A percentile compares a stretch with the other conserved stretches of the same genome.
Evolutionary conservation across 164 flowering plant genomes (phyloP).

Genomic region (Litsea cubeba): DNA sequence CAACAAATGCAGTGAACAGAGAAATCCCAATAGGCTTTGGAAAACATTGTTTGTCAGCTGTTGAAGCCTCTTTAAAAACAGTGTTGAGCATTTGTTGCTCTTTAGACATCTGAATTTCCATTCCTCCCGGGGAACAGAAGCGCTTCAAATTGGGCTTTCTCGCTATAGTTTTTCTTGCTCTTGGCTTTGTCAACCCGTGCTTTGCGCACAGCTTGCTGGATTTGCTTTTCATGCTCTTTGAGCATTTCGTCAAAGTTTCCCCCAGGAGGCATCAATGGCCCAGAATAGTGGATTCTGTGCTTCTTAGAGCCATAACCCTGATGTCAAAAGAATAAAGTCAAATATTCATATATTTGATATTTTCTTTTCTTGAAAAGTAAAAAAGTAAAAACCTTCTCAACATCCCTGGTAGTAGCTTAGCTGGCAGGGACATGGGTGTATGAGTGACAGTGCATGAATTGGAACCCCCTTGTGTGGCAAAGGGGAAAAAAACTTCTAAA

Average conservation of each 20-base stretch:
- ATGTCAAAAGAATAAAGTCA: not conserved
- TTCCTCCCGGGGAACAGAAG: constrained; percentile 28
- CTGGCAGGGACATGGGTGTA: too few relatives aligned
- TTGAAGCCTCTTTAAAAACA: not conserved
- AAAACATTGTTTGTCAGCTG: not conserved
- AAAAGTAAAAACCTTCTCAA: not conserved
- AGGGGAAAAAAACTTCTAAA: too few relatives aligned
- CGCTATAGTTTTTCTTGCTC: constrained; percentile 25
- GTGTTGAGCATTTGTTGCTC: not conserved
- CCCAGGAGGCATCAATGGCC: constrained; percentile 78
- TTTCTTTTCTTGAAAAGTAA: too few relatives aligned
- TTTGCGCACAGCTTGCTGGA: constrained; percentile 87
- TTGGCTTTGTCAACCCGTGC: constrained; percentile 61
- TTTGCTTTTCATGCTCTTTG: constrained; percentile 85
- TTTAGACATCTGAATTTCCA: constrained; percentile 24
- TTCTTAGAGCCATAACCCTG: constrained; percentile 61
- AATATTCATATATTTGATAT: too few relatives aligned
- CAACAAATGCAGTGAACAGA: not conserved
- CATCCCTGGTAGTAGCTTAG: too few relatives aligned
- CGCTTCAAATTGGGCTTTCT: constrained; percentile 33
- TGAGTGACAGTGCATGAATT: too few relatives aligned
- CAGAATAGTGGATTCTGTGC: constrained; percentile 75
- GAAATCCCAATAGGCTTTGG: not conserved
- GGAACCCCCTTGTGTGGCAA: too few relatives aligned
- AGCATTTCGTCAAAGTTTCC: constrained; percentile 90